Evolutionary conservation across 768 basidiomycete genomes (phyloP).

Genomic region (Boletus subcaerulescens): DNA sequence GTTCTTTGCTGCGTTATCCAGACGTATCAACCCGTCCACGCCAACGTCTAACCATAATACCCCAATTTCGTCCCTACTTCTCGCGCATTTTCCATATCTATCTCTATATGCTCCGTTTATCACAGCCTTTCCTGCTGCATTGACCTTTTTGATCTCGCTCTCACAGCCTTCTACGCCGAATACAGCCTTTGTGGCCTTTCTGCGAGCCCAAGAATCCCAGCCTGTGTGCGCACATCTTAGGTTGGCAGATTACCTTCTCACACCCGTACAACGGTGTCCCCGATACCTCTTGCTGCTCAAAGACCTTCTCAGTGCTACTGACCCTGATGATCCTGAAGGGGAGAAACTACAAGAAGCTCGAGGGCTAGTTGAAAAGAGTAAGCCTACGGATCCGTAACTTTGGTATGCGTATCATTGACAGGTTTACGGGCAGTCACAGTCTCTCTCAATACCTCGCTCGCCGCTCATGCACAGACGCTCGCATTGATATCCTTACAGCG

Average conservation of each 20-base stretch:
- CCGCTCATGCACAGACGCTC: constrained; percentile 74
- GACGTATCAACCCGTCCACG: constrained; percentile 31
- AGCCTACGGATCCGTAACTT: constrained; percentile 9
- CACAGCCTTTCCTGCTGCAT: constrained; percentile 68
- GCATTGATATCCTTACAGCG: constrained; percentile 76
- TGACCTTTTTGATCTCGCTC: constrained; percentile 57
- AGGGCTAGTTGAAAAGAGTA: constrained; percentile 73
- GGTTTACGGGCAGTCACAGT: constrained; percentile 53
- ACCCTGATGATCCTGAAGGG: constrained; percentile 65
- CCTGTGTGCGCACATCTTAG: constrained; percentile 71
- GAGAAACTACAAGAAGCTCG: constrained; percentile 57
- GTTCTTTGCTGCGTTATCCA: constrained; percentile 60
- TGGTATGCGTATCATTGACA: constrained; percentile 1
- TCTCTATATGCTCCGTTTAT: constrained; percentile 86
- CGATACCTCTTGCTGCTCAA: constrained; percentile 81
- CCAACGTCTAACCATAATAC: constrained; percentile 29
- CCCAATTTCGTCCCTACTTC: constrained; percentile 57
- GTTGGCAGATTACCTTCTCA: constrained; percentile 81
- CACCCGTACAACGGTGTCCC: constrained; percentile 85
- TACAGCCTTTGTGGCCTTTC: constrained; percentile 57
- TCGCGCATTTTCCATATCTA: constrained; percentile 84
- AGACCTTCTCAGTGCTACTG: constrained; percentile 71
- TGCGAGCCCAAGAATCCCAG: constrained; percentile 64
- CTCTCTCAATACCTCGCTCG: constrained; percentile 76
- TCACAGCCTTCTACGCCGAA: constrained; percentile 41